phyloP scores from a whole-genome alignment of 2,329 filamentous ascomycete species.

The Fusarium sp. region DNA sequence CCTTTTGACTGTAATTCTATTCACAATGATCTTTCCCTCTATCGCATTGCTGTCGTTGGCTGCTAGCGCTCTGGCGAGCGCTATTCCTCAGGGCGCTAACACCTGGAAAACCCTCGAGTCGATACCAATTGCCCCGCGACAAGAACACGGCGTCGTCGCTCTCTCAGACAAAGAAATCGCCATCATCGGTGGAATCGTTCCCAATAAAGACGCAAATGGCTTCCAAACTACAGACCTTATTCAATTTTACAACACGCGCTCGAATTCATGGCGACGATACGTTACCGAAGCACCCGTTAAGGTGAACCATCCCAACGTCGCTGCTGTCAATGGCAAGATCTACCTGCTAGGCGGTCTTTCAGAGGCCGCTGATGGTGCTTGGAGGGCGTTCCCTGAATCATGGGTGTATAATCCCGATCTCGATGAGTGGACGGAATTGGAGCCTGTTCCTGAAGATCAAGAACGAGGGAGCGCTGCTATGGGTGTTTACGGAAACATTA shows the following conservation, averaged over 20 bases:
- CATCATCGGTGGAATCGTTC: constrained; percentile 46
- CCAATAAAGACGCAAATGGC: constrained; percentile 18
- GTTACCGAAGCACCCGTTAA: constrained; percentile 45
- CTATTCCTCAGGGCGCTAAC: constrained; percentile 4
- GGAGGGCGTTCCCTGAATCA: constrained; percentile 43
- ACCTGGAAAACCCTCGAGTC: constrained; percentile 41
- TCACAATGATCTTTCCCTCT: constrained; percentile 7
- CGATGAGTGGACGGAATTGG: constrained; percentile 46
- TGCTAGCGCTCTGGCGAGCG: constrained; percentile 12
- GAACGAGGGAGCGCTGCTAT: constrained; percentile 50
- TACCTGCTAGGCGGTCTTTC: constrained; percentile 54
- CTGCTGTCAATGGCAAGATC: constrained; percentile 50
- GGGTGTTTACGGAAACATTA: constrained; percentile 44
- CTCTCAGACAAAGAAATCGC: constrained; percentile 41
- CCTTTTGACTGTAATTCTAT: neutral
- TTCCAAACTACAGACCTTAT: constrained; percentile 42
- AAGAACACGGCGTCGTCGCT: constrained; percentile 45
- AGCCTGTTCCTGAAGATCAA: constrained; percentile 42
- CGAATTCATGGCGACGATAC: constrained; percentile 45
- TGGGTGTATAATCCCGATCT: constrained; percentile 48
- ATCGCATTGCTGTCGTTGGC: constrained; percentile 6
- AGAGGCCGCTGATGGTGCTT: constrained; percentile 38
- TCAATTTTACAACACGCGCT: constrained; percentile 49
- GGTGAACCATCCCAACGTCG: constrained; percentile 54
- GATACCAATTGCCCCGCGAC: constrained; percentile 42